Percentiles rank a stretch among this genome's conserved stretches.
These are phyloP conservation scores for Rhizopus stolonifer DNA, from an alignment of 371 early-diverging fungal species.

Conservation along the genomic window DNA sequence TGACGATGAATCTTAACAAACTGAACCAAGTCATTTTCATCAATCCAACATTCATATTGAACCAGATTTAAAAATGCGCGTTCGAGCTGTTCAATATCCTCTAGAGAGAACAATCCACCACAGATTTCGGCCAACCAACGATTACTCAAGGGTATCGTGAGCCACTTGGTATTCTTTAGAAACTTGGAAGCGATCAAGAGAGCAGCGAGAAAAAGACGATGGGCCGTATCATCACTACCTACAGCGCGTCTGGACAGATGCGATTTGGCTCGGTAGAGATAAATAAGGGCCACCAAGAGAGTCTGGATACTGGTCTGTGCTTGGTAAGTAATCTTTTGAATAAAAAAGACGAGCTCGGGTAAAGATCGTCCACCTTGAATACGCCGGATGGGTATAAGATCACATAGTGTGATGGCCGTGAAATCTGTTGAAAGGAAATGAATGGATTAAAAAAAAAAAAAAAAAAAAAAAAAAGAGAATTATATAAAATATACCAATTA, in stretches of 20 bases:
- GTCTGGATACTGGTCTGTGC: slow-evolving; percentile 40
- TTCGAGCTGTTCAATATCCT: slow-evolving; percentile 43
- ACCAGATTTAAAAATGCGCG: slow-evolving; percentile 46
- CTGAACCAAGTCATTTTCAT: slow-evolving; percentile 30
- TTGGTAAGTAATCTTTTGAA: slow-evolving; percentile 41
- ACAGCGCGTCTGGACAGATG: slow-evolving; percentile 63
- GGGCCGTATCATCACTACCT: slow-evolving; percentile 75
- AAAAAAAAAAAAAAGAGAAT: too few species aligned
- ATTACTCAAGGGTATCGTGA: slow-evolving; percentile 38
- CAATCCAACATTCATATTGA: slow-evolving; percentile 45
- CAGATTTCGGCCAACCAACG: slow-evolving; percentile 35
- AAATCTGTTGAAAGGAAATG: too few species aligned
- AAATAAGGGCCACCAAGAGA: slow-evolving; percentile 69
- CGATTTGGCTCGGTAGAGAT: slow-evolving; percentile 72
- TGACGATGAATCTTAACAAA: slow-evolving; percentile 35
- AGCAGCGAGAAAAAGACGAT: slow-evolving; percentile 72
- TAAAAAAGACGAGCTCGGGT: slow-evolving; percentile 47
- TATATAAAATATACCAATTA: too few species aligned
- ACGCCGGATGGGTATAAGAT: slow-evolving; percentile 22
- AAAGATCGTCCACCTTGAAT: slow-evolving; percentile 24
- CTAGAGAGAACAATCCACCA: slow-evolving; percentile 37
- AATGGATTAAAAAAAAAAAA: too few species aligned
- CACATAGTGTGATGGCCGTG: slow-evolving; percentile 32
- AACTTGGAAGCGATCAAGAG: slow-evolving; percentile 71
- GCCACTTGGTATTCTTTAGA: slow-evolving; percentile 65